Evolutionary conservation across 345 rosid species (phyloP).

Genomic region (Citrus maxima): DNA sequence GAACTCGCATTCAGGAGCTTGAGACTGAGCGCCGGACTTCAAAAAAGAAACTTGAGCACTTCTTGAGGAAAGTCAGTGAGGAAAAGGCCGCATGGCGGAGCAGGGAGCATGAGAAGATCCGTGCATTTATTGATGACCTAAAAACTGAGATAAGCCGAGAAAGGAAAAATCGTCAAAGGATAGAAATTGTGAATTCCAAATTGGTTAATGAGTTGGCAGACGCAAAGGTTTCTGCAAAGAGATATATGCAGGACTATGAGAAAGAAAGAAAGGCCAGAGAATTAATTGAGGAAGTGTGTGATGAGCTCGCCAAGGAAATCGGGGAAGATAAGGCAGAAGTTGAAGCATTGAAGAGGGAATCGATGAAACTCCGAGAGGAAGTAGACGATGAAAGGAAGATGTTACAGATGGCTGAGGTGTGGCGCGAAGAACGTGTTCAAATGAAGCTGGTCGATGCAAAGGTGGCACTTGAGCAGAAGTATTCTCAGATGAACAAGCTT

Average conservation of each 20-base stretch:
- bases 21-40: constrained; percentile 68
- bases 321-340: constrained; percentile 79
- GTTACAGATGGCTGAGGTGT: constrained; percentile 97
- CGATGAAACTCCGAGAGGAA: constrained; percentile 62
- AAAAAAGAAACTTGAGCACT: constrained; percentile 80
- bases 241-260: constrained; percentile 56
- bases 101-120: constrained; percentile 81
- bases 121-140: constrained; percentile 63
- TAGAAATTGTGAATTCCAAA: constrained; percentile 66
- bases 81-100: constrained; percentile 81
- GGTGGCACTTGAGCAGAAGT: constrained; percentile 51
- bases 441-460: constrained; percentile 90
- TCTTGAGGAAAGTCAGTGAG: constrained; percentile 78
- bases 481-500: constrained; percentile 62
- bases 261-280: constrained; percentile 73
- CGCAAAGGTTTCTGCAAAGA: constrained; percentile 58
- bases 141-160: constrained; percentile 64
- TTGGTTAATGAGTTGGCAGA: constrained; percentile 72
- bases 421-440: constrained; percentile 97
- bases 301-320: constrained; percentile 85
- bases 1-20: constrained; percentile 51
- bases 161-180: constrained; percentile 64
- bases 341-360: constrained; percentile 65
- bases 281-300: constrained; percentile 83
- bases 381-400: constrained; percentile 84